Base-by-base conservation (phyloP, 495 filamentous ascomycete genomes). In the Oleoguttula mirabilis region DNA sequence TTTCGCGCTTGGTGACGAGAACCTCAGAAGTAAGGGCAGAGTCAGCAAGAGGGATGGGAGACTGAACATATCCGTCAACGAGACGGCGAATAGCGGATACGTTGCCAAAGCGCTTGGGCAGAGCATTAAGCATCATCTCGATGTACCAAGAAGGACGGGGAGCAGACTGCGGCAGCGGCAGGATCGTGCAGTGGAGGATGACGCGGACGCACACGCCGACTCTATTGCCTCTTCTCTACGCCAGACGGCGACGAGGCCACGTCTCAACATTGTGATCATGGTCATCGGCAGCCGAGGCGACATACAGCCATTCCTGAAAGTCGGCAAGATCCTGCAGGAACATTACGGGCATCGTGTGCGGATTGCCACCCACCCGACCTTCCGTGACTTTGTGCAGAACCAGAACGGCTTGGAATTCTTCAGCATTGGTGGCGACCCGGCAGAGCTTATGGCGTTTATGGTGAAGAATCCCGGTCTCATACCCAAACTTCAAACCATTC, bases 371-470 rank as follows among this genome's bases (percentile, higher is more conserved):
- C 80, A 84, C 46, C 66, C 72, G 0, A 74, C 71, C 2, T 84
- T 84, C 48, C 68, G 72, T 36, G 61, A 77, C 12, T 82, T 84
- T 54, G 75, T 84, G 21, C 65, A 79, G 55, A 63, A 75, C 32
- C 74, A 76, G 38, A 64, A 60, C 1, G 72, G 70, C 0, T 64
- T 80, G 3, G 80, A 84, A 54, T 84, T 84, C 56, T 84, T 82
- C 57, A 68, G 67, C 43, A 72, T 84, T 24, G 80, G 80, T 3
- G 80, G 80, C 1, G 76, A 84, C 48, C 80, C 80, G 3, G 68
- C 76, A 1, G 76, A 84, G 60, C 56, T 84, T 24, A 84, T 84
- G 80, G 80, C 80, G 3, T 84, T 81, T 51, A 84, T 84, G 80
- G 80, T 84, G 27, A 84, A 84, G 58, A 81, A 84, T 59, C 80